Base-by-base conservation (phyloP, 768 basidiomycete species). In the Gymnopilus dilepis region DNA sequence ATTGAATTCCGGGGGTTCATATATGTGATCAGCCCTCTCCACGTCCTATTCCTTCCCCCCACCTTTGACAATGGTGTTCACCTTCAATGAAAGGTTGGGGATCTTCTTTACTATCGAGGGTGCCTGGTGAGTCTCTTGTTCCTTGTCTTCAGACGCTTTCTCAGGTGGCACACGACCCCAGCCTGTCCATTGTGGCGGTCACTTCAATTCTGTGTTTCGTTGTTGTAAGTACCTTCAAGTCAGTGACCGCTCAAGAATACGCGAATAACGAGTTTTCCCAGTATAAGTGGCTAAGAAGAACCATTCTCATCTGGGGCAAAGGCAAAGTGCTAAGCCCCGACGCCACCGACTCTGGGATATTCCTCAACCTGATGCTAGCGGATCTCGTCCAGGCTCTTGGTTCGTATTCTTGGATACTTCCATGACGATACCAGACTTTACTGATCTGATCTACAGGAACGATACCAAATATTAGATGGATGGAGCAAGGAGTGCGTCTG, bases 361-460 rank as follows among this genome's bases (percentile, higher is more conserved):
- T 86, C 58, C 62, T 84, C 9, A 84, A 78, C 33, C 67, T 85
- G 41, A 77, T 86, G 64, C 24, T 82, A 6, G 79, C 79, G 21
- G 84, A 85, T 58, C 62, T 84, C 6, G 58, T 80, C 13, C 83
- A 85, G 69, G 80, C 82, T 9, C 68, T 75, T 38, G 75, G 77
- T 70, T 53, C 45, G 71, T 63, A 7, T n/a, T 17, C 19, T 11
- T 11, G 12, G 17, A 22, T 47, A 40, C 21, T 8, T 26, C 19
- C 37, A n/a, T 19, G 52, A 50, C 19, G 31, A 28, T 7, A 17
- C 24, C 43, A 26, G 21, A 7, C 12, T 58, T 31, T 50, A 45
- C n/a, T 13, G 3, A n/a, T 54, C 2, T 37, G 19, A 37, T 60
- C 26, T 28, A 12, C 37, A 75, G 76, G 82, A 3, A 77, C 77